Evolutionary conservation across 2,329 filamentous ascomycete species (phyloP).

Genomic region (Rhynchosporium secalis): DNA sequence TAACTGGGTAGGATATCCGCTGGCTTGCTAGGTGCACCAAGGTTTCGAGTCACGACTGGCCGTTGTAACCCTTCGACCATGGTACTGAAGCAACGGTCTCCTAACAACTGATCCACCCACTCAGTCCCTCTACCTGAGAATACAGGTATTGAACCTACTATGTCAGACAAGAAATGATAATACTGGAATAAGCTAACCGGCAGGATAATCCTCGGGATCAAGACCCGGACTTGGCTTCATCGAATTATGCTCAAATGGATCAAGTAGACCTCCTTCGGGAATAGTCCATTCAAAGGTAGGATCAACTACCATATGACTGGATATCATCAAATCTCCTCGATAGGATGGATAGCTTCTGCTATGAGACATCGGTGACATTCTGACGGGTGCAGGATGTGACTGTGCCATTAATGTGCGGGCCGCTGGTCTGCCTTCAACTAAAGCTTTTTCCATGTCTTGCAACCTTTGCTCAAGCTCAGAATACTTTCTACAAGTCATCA

Average conservation of each 20-base stretch:
- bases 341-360: neutral
- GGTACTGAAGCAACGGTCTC: conserved; percentile 1
- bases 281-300: neutral
- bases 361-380: neutral
- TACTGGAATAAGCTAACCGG: neutral
- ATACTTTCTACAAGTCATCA: neutral
- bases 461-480: conserved; percentile 6
- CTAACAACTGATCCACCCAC: conserved; percentile 6
- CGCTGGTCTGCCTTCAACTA: neutral
- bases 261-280: neutral
- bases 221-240: neutral
- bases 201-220: neutral
- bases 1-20: neutral
- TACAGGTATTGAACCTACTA: conserved; percentile 1
- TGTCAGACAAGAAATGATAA: neutral
- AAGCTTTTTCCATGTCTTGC: conserved; percentile 3
- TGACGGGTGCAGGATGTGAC: neutral
- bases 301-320: neutral
- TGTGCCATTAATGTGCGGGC: neutral
- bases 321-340: neutral
- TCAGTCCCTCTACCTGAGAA: neutral
- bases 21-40: neutral
- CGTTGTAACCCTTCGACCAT: conserved; percentile 1
- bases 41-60: neutral
- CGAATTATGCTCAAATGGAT: neutral